Percentiles rank a stretch among this genome's conserved stretches.
These are phyloP conservation scores for Balamuthia mandrillaris DNA, from an alignment of 208 protist species.

Conservation along the genomic window DNA sequence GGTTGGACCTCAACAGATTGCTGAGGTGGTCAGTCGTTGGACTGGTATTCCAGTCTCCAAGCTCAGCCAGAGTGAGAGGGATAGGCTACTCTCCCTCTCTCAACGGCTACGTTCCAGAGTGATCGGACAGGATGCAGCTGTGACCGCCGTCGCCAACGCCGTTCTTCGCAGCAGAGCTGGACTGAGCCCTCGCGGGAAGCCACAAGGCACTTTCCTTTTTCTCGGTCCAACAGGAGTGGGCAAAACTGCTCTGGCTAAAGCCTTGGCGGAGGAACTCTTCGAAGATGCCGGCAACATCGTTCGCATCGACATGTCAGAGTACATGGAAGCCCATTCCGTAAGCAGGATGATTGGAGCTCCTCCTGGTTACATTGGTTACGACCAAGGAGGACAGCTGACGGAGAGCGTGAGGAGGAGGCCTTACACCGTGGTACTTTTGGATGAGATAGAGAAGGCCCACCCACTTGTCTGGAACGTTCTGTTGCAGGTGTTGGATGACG, in stretches of 20 bases:
- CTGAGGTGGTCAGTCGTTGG: slow-evolving; percentile 89
- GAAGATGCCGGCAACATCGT: slow-evolving; percentile 93
- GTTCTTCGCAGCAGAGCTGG: slow-evolving; percentile 90
- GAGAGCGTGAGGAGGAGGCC: slow-evolving; percentile 94
- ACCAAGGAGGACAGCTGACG: slow-evolving; percentile 96
- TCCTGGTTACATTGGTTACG: slow-evolving; percentile 97
- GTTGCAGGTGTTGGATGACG: slow-evolving; percentile 97
- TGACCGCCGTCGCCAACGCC: slow-evolving; percentile 89
- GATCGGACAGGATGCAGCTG: slow-evolving; percentile 92
- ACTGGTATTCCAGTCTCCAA: slow-evolving; percentile 94
- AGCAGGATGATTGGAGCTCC: slow-evolving; percentile 94
- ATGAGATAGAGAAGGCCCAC: slow-evolving; percentile 99
- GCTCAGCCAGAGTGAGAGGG: slow-evolving; percentile 55
- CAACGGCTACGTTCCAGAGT: slow-evolving; percentile 81
- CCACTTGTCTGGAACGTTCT: slow-evolving; percentile 92
- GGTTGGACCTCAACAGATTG: slow-evolving; percentile 87
- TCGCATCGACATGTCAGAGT: slow-evolving; percentile 97
- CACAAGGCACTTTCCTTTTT: slow-evolving; percentile 66
- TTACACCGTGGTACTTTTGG: slow-evolving; percentile 95
- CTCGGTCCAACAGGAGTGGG: slow-evolving; percentile 60
- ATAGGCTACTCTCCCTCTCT: slow-evolving; percentile 72
- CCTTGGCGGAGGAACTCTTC: slow-evolving; percentile 90
- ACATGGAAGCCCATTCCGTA: slow-evolving; percentile 93
- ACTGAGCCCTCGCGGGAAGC: slow-evolving; percentile 82
- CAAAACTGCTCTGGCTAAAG: slow-evolving; percentile 94